Evolutionary conservation across 345 rosid species (phyloP).

Genomic region (Citrus hindsii): DNA sequence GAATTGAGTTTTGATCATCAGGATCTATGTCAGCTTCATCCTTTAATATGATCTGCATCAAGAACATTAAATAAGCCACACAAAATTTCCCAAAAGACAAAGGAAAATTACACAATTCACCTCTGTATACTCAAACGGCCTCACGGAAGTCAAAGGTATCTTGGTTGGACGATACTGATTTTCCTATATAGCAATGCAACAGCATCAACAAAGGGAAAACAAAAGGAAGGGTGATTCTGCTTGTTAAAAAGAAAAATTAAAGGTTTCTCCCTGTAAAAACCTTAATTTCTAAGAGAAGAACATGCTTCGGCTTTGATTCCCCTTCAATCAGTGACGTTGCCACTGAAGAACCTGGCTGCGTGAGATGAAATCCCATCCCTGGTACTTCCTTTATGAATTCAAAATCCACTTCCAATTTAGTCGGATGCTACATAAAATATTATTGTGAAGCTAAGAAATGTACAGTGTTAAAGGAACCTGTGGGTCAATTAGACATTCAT

Average conservation of each 20-base stretch:
- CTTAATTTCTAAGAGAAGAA: constrained; percentile 96
- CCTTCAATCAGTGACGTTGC: constrained; percentile 99
- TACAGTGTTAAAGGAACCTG: constrained; percentile 45
- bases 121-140: constrained; percentile 95
- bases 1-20: constrained; percentile 90
- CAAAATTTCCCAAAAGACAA: constrained; percentile 14
- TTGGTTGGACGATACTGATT: constrained; percentile 97
- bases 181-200: constrained; percentile 44
- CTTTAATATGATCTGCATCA: constrained; percentile 73
- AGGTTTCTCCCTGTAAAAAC: constrained; percentile 29
- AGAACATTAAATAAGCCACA: constrained; percentile 24
- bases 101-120: constrained; percentile 26
- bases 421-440: constrained; percentile 2
- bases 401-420: constrained; percentile 35
- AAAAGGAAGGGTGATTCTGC: constrained; percentile 8
- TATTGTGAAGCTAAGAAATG: neutral
- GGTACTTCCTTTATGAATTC: constrained; percentile 74
- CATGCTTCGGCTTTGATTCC: constrained; percentile 97
- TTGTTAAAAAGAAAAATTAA: constrained; percentile 10
- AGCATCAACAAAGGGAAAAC: constrained; percentile 14
- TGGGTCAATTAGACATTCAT: constrained; percentile 93
- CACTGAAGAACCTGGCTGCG: constrained; percentile 99
- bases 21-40: constrained; percentile 85
- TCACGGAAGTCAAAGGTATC: constrained; percentile 91
- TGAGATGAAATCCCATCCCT: constrained; percentile 98